Evolutionary conservation across 768 basidiomycete genomes (phyloP).

Genomic region (Lanmaoa rubissima): DNA sequence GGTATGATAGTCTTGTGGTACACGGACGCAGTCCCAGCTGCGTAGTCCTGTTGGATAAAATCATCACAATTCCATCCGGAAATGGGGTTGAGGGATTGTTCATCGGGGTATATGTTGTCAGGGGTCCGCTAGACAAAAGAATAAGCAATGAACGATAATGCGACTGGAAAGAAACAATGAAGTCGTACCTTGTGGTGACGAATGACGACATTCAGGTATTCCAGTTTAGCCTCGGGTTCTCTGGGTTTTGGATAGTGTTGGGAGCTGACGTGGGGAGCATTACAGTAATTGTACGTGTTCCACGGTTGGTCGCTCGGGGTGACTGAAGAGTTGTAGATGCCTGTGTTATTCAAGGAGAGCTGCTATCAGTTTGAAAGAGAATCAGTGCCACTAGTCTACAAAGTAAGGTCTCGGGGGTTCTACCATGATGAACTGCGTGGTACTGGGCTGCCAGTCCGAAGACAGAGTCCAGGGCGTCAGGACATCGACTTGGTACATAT

Average conservation of each 20-base stretch:
- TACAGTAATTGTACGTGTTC: slow-evolving; percentile 56
- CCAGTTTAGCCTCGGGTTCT: slow-evolving; percentile 31
- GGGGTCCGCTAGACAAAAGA: slow-evolving; percentile 40
- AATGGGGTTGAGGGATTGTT: slow-evolving; percentile 38
- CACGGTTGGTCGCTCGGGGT: slow-evolving; percentile 42
- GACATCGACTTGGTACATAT: neutral
- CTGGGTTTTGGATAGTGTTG: slow-evolving; percentile 36
- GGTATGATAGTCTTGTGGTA: slow-evolving; percentile 41
- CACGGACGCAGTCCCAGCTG: slow-evolving; percentile 35
- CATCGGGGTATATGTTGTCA: slow-evolving; percentile 46
- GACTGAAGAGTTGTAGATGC: slow-evolving; percentile 44
- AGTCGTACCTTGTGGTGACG: slow-evolving; percentile 46
- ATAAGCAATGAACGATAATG: neutral
- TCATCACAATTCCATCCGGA: slow-evolving; percentile 42
- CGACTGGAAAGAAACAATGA: neutral
- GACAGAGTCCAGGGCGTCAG: neutral
- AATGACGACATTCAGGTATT: slow-evolving; percentile 43
- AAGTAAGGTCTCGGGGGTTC: too few species aligned
- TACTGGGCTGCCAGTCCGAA: neutral
- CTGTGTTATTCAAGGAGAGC: slow-evolving; percentile 17
- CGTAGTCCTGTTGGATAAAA: slow-evolving; percentile 40
- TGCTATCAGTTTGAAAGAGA: slow-evolving; percentile 2
- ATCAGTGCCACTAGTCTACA: neutral
- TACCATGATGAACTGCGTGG: slow-evolving; percentile 11
- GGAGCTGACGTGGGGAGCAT: slow-evolving; percentile 45